Evolutionary conservation across 2,329 filamentous ascomycete genomes (phyloP).

Genomic region (Dichotomopilus funicola): DNA sequence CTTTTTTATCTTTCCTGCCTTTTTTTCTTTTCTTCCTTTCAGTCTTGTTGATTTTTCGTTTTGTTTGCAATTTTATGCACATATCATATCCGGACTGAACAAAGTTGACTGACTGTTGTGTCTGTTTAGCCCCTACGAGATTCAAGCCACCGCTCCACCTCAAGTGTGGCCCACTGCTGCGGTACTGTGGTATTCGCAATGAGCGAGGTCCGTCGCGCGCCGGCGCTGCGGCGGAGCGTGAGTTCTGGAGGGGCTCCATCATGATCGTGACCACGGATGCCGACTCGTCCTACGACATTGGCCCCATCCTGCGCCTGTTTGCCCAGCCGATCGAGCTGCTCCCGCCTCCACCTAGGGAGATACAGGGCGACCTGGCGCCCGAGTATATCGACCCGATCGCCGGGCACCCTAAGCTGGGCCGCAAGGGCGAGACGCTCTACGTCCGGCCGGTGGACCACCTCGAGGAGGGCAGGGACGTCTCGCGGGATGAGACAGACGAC

Average conservation of each 20-base stretch:
- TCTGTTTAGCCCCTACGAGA: constrained; percentile 46
- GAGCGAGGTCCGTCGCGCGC: constrained; percentile 44
- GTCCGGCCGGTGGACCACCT: constrained; percentile 85
- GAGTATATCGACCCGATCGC: constrained; percentile 88
- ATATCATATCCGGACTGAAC: constrained; percentile 6
- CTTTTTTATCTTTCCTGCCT: not conserved
- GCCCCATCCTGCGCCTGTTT: constrained; percentile 76
- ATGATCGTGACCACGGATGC: constrained; percentile 92
- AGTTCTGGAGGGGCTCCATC: constrained; percentile 87
- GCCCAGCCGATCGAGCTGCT: constrained; percentile 78
- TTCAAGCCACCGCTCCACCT: constrained; percentile 82
- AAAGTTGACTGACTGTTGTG: constrained; percentile 11
- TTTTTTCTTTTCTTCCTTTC: not conserved
- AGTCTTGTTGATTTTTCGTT: not conserved
- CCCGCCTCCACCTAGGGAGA: constrained; percentile 65
- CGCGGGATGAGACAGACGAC: constrained; percentile 68
- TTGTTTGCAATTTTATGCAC: too few relatives aligned
- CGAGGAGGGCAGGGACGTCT: constrained; percentile 71
- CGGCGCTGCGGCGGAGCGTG: constrained; percentile 46
- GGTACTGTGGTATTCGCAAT: constrained; percentile 76
- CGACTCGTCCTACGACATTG: constrained; percentile 73
- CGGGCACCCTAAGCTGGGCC: constrained; percentile 77
- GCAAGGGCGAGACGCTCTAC: constrained; percentile 79
- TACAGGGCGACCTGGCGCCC: constrained; percentile 61
- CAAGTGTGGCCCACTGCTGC: constrained; percentile 82